These are phyloP conservation scores for Aureobasidium sp. DNA, from an alignment of 2,329 filamentous ascomycete genomes.

Conservation along the genomic window DNA sequence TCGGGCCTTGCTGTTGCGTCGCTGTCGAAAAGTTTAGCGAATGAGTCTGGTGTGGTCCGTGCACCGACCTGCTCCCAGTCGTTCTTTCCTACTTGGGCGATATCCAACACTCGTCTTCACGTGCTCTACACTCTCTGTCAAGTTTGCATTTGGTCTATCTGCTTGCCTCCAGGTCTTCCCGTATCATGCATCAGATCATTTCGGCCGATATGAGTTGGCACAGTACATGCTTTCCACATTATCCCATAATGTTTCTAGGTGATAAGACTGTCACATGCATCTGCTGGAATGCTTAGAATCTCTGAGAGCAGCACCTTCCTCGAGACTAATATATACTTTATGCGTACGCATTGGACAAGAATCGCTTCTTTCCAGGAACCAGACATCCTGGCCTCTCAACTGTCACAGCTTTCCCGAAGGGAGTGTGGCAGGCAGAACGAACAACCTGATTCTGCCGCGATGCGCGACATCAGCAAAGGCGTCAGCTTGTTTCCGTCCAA, in stretches of 20 bases:
- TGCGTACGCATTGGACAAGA: no score
- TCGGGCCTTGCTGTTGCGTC: neutral
- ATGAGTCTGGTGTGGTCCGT: neutral
- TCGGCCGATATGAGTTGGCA: neutral
- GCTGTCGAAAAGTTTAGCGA: slow-evolving; percentile 10
- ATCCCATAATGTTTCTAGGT: no score
- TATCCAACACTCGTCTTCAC: neutral
- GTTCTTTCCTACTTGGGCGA: neutral
- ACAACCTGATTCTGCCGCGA: neutral
- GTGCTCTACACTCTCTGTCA: neutral
- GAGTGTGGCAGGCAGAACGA: neutral
- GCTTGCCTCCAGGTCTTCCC: neutral
- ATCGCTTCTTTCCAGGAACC: neutral
- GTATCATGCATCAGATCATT: no score
- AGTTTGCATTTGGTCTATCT: neutral
- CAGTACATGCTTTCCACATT: no score
- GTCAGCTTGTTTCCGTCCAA: neutral
- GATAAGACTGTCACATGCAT: neutral
- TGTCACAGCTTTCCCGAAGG: neutral
- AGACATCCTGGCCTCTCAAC: neutral
- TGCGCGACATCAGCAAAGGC: neutral
- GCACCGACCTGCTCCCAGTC: neutral
- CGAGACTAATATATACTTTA: neutral
- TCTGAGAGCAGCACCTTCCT: neutral
- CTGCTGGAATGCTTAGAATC: neutral